phyloP scores from a whole-genome alignment of 2,329 filamentous ascomycete species.

The Tolypocladium pustulatum region DNA sequence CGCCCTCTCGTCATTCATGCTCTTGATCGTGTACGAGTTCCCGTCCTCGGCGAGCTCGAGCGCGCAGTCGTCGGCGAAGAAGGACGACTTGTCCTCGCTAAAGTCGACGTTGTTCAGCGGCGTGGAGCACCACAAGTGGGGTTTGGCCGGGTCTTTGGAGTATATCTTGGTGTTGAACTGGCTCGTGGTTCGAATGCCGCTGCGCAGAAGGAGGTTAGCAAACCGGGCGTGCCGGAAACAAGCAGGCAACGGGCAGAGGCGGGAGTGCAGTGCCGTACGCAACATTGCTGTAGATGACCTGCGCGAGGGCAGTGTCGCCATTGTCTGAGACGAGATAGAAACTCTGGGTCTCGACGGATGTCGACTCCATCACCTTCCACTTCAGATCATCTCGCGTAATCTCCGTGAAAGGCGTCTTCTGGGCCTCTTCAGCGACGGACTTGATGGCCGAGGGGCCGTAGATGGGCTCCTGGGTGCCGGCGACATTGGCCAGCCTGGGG shows the following conservation, averaged over 20 bases:
- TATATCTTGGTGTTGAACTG: conserved; percentile 96
- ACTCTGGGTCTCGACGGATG: conserved; percentile 86
- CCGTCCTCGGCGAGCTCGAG: conserved; percentile 81
- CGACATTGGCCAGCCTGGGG: conserved; percentile 61
- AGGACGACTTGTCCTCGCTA: conserved; percentile 70
- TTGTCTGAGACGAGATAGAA: conserved; percentile 82
- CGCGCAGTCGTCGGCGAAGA: conserved; percentile 79
- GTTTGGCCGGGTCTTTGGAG: conserved; percentile 60
- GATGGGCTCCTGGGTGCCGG: conserved; percentile 91
- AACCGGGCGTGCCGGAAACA: background rate
- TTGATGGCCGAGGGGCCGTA: conserved; percentile 84
- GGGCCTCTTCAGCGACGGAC: conserved; percentile 72
- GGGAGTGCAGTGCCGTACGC: conserved; percentile 46
- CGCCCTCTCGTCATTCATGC: conserved; percentile 66
- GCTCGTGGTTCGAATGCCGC: conserved; percentile 78
- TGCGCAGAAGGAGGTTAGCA: conserved; percentile 26
- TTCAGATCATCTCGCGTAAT: conserved; percentile 66
- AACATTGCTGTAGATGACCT: conserved; percentile 97
- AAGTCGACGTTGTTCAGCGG: conserved; percentile 72
- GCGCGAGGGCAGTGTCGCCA: conserved; percentile 67
- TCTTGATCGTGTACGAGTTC: conserved; percentile 78
- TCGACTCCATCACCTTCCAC: conserved; percentile 74
- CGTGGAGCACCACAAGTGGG: conserved; percentile 75
- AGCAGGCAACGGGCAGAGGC: background rate
- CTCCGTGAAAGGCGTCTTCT: conserved; percentile 70